Base-by-base conservation (phyloP, 164 flowering plant species). In the Euptelea pleiosperma region DNA sequence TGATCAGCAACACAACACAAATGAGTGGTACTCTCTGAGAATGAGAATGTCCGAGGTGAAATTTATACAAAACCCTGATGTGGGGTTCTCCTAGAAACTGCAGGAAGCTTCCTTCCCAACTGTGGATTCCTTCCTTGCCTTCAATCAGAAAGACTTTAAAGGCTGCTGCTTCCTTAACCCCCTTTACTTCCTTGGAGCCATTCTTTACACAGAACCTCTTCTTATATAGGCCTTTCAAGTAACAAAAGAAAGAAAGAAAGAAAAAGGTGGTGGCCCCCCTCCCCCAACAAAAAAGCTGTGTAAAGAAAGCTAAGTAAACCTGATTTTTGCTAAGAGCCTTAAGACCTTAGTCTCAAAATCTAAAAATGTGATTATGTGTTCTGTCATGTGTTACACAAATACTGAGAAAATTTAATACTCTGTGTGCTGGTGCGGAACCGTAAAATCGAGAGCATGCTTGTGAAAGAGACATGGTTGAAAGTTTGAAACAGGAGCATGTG, bases 181-280 rank as follows among this genome's bases (percentile, higher is more conserved):
- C 45, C 31, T 57, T 65, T 60, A 57, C 57, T 53, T 66, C 3
- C 55, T 57, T 36, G 65, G 65, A 52, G 29, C 39, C 48, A 45
- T 61, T 56, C 57, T 57, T 46, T 50, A 10, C 56, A 58, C 34
- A 36, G 56, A 65, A 35, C 55, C 41, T 31, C 72, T 62, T 50
- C 62, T 68, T 60, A 56, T 57, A 63, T 62, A 71, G 64, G 52
- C 52, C 46, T 64, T 62, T 51, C 4, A 15, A 16, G 57, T 21
- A 50, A 30, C n/a, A 11, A 50, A 18, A n/a, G 9, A 6, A 6
- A 28, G 15, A 67, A 64, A 65, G 60, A 72, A 48, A 52, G 22
- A 40, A 45, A 28, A 51, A 56, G 57, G 63, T 52, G 16, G 71
- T 65, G 68, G 70, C 31, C 67, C 70, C 61, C 43, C 35, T 11